phyloP scores from a whole-genome alignment of 306 rosid genomes.

The Castanea mollissima region DNA sequence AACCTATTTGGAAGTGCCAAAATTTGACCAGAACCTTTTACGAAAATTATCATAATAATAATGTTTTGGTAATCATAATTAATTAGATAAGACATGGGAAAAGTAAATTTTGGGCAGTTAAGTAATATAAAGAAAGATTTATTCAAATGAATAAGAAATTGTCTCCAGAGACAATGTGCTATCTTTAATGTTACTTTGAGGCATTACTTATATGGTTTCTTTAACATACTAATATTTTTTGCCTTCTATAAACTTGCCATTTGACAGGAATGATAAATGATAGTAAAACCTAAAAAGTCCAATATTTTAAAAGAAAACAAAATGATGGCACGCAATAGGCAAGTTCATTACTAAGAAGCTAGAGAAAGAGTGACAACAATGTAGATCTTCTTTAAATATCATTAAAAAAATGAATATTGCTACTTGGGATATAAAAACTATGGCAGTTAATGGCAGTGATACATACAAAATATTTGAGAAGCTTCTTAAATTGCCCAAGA shows the following conservation, averaged over 20 bases:
- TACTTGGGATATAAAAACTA: constrained; percentile 41
- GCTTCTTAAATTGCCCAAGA: neutral
- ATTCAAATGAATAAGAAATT: constrained; percentile 28
- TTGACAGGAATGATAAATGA: constrained; percentile 34
- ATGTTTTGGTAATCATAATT: constrained; percentile 33
- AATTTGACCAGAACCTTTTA: constrained; percentile 45
- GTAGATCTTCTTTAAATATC: constrained; percentile 18
- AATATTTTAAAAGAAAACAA: constrained; percentile 39
- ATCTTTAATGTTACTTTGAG: constrained; percentile 39
- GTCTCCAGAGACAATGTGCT: constrained; percentile 29
- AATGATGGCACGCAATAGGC: constrained; percentile 28
- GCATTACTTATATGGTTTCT: constrained; percentile 28
- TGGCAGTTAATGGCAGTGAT: constrained; percentile 14
- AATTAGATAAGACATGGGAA: constrained; percentile 38
- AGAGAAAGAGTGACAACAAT: constrained; percentile 29
- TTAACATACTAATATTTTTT: constrained; percentile 23
- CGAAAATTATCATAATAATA: constrained; percentile 30
- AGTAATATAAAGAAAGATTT: constrained; percentile 32
- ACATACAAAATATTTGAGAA: neutral
- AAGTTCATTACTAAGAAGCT: constrained; percentile 23
- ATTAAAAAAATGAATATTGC: constrained; percentile 32
- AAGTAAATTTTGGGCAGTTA: constrained; percentile 26
- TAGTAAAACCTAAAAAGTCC: constrained; percentile 39
- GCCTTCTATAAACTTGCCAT: constrained; percentile 22
- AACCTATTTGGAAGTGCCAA: constrained; percentile 72